Conservation (phyloP, 176 grass and related monocot species). For the Aegilops sharonensis region DNA sequence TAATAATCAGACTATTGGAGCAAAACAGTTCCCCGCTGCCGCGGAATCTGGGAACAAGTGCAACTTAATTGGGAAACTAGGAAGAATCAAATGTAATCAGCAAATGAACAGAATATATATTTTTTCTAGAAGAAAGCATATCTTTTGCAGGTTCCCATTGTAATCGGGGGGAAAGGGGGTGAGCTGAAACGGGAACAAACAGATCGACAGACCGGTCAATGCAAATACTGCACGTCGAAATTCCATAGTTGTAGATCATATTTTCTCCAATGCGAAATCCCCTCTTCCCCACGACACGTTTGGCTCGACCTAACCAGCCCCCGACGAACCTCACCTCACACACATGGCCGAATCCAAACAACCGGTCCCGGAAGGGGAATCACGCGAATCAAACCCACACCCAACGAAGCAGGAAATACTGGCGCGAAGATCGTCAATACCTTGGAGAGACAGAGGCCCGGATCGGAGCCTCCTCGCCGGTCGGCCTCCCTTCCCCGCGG, state of each 20-base stretch:
- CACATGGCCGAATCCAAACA: neutral
- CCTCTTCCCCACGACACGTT: neutral
- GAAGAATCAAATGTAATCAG: neutral
- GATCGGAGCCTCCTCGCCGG: neutral
- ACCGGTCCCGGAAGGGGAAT: neutral
- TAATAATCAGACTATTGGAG: neutral
- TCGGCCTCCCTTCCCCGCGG: neutral
- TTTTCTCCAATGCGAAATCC: neutral
- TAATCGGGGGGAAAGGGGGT: neutral
- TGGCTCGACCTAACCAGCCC: neutral
- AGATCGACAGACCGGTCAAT: neutral
- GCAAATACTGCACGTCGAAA: neutral
- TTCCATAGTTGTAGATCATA: neutral
- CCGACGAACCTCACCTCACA: neutral
- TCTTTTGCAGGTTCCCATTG: neutral
- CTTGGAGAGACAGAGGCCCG: slow-evolving; percentile 18
- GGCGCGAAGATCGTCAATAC: slow-evolving; percentile 20
- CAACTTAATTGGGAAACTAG: neutral
- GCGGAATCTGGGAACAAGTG: neutral
- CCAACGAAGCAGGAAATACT: neutral
- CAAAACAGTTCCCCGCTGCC: neutral
- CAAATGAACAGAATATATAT: neutral
- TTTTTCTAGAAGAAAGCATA: neutral
- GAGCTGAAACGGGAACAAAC: neutral
- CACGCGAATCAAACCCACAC: neutral